Conservation (phyloP, 371 early-diverging fungal genomes). For the Mucor lusitanicus region DNA sequence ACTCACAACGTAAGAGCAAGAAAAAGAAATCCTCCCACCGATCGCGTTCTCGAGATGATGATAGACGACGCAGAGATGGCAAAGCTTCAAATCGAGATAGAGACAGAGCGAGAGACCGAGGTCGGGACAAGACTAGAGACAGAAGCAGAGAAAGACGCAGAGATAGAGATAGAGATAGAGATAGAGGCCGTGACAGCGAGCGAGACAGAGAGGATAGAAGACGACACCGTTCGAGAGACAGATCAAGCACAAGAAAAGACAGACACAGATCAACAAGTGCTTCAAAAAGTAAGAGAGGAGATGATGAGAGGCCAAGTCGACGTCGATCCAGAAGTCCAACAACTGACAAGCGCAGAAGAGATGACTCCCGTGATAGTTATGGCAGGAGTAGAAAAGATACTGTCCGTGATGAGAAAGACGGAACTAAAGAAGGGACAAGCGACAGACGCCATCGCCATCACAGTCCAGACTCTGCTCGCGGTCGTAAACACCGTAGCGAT, state of each 20-base stretch:
- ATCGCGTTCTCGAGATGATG: conserved; percentile 5
- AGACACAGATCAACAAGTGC: background rate
- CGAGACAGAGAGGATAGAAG: background rate
- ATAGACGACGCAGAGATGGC: background rate
- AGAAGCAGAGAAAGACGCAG: background rate
- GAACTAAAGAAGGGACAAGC: background rate
- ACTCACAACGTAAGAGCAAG: background rate
- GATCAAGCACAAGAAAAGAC: background rate
- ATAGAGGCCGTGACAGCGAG: background rate
- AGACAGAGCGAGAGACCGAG: background rate
- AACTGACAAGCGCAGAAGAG: background rate
- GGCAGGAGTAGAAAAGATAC: background rate
- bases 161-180: background rate
- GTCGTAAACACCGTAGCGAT: background rate
- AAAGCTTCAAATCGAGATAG: background rate
- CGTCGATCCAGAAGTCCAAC: background rate
- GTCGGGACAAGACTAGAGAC: background rate
- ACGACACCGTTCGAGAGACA: background rate
- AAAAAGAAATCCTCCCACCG: background rate
- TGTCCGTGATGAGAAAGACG: background rate
- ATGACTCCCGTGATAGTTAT: background rate
- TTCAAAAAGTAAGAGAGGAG: conserved; percentile 6
- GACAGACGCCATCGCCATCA: background rate
- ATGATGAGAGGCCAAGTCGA: conserved; percentile 2
- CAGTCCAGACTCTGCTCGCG: background rate